Evolutionary conservation across 2,329 filamentous ascomycete species (phyloP).

Genomic region (Sclerotinia spermophila): DNA sequence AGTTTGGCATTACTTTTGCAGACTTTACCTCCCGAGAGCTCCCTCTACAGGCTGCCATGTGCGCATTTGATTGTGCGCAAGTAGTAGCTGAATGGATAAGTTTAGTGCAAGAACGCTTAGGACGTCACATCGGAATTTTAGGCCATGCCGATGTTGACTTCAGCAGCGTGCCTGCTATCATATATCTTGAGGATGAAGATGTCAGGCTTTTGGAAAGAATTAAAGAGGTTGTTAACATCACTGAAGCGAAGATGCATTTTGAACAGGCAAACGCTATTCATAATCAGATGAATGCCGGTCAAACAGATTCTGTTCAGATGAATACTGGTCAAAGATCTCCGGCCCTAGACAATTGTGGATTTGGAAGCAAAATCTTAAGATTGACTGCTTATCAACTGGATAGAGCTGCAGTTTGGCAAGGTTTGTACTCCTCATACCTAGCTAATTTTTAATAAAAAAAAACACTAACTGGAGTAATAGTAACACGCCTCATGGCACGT

Average conservation of each 20-base stretch:
- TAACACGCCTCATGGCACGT: conserved; percentile 66
- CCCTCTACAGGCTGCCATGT: conserved; percentile 86
- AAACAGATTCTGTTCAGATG: conserved; percentile 50
- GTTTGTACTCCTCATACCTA: conserved; percentile 47
- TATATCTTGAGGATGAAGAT: conserved; percentile 90
- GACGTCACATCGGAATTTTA: conserved; percentile 79
- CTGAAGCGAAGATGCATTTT: conserved; percentile 74
- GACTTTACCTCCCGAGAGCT: conserved; percentile 81
- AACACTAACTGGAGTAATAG: conserved; percentile 41
- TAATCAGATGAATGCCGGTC: conserved; percentile 44
- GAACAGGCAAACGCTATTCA: conserved; percentile 50
- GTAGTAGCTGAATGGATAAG: conserved; percentile 93
- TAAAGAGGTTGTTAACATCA: conserved; percentile 69
- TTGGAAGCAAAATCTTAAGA: conserved; percentile 78
- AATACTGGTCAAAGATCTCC: conserved; percentile 49
- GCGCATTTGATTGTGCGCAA: conserved; percentile 89
- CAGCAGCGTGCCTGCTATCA: conserved; percentile 75
- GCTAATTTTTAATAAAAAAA: conserved; percentile 20
- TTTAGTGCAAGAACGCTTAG: conserved; percentile 91
- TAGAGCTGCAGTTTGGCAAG: conserved; percentile 88
- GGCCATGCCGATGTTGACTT: conserved; percentile 80
- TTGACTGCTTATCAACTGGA: conserved; percentile 84
- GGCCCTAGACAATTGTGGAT: conserved; percentile 64
- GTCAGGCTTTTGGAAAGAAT: conserved; percentile 80
- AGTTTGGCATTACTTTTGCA: conserved; percentile 78